A percentile compares a stretch with the other conserved stretches of the same genome.
Conservation (phyloP, 371 early-diverging fungal genomes). For the Entomophthora muscae region DNA sequence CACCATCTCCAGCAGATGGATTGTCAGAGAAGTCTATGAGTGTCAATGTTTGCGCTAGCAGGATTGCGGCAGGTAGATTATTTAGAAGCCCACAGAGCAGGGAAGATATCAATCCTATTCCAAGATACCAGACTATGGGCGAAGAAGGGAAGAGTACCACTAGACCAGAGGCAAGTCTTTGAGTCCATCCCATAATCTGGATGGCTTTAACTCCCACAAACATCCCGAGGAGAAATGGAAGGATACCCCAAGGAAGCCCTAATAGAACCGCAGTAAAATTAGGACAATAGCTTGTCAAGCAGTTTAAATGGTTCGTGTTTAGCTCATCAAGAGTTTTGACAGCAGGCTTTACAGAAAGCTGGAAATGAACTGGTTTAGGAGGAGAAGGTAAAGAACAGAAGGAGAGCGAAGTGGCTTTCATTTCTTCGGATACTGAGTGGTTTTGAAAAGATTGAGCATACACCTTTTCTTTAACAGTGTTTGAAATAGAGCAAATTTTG, state of each 20-base stretch:
- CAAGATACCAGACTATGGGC: constrained; percentile 30
- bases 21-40: not conserved
- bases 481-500: not conserved
- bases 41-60: constrained; percentile 33
- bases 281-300: not conserved
- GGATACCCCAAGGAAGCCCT: constrained; percentile 56
- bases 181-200: constrained; percentile 41
- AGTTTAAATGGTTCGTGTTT: not conserved
- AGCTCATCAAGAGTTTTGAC: not conserved
- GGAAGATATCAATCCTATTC: constrained; percentile 37
- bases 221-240: constrained; percentile 68
- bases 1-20: not conserved
- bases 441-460: not conserved
- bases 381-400: not conserved
- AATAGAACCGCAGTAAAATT: constrained; percentile 22
- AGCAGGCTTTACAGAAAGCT: not conserved
- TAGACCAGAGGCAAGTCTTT: constrained; percentile 38
- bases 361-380: not conserved
- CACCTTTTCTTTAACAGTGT: not conserved
- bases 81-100: constrained; percentile 57
- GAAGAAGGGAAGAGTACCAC: constrained; percentile 29
- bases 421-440: not conserved
- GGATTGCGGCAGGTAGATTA: constrained; percentile 67
- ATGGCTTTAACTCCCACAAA: constrained; percentile 60
- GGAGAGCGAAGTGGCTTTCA: not conserved